Evolutionary conservation across 345 rosid species (phyloP), one percentile per base, ranked within the genome.

Genomic region (Durio zibethinus): DNA sequence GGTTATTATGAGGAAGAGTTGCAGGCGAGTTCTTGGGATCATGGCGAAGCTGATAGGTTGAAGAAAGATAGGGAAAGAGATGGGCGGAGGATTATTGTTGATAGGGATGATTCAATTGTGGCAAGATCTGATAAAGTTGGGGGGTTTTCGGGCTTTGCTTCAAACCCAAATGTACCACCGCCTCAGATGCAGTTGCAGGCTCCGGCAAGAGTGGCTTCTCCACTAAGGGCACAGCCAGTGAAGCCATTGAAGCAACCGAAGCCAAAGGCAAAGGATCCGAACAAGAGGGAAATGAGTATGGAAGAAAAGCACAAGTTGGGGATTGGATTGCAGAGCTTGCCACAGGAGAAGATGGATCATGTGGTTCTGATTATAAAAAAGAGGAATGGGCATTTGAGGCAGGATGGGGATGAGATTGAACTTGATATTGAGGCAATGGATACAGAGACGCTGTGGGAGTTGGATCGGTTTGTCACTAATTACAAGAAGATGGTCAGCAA

Each of bases 361-460:
- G 89, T 93, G 57, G 87, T 93, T 79, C 91, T 86, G 80, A 93
- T 93, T n/a, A 87, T 93, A 10, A 87, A 77, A 84, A 93, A 88
- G 87, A 88, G 96, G 78, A 89, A 91, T 47, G 87, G 87, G 68
- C 82, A 88, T 84, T 69, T 91, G 47, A 82, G 88, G 77, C 97
- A 91, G 80, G 96, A 93, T 0, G 97, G 94, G 2, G 94, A 92
- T 72, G 97, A 92, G 83, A 92, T 92, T 21, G 97, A 92, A 82
- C 84, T 91, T 4, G 97, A 92, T 60, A 92, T 92, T 1, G 96
- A 91, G 81, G 89, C 93, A 0, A 84, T 93, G 10, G 96, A 93
- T 75, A 90, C 86, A 0, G 97, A 93, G 79, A 93, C 96, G 0
- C 78, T 93, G 0, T 93, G 97, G 96, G 96, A 93, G 85, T 89